phyloP scores from a whole-genome alignment of 441 rosid species.

The Gossypium davidsonii region DNA sequence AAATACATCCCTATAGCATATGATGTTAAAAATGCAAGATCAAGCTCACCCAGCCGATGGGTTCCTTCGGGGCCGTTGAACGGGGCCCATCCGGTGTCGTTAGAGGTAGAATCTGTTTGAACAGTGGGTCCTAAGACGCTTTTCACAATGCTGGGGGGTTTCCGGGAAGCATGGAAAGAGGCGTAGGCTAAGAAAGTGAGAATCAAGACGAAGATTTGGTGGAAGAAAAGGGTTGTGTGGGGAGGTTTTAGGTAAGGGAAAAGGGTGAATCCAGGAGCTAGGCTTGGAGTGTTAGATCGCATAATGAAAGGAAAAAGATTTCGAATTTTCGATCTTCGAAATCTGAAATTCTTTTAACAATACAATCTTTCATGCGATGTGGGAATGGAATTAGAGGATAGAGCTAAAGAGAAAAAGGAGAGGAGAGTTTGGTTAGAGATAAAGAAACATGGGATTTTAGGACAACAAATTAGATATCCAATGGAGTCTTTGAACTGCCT shows the following conservation, averaged over 20 bases:
- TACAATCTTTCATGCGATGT: background rate
- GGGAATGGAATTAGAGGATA: background rate
- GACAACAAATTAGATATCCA: background rate
- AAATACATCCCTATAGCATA: slow-evolving; percentile 83
- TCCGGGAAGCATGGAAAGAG: slow-evolving; percentile 90
- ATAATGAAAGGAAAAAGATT: slow-evolving; percentile 16
- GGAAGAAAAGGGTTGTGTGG: slow-evolving; percentile 53
- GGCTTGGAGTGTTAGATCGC: slow-evolving; percentile 27
- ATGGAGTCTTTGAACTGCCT: background rate
- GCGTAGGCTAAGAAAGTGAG: slow-evolving; percentile 83
- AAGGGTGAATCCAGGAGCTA: slow-evolving; percentile 46
- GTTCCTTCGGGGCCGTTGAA: slow-evolving; percentile 47
- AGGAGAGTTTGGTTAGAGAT: background rate
- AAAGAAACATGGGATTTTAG: slow-evolving; percentile 5
- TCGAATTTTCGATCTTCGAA: background rate
- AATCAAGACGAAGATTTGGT: slow-evolving; percentile 45
- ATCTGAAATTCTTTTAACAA: background rate
- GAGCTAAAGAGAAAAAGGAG: background rate
- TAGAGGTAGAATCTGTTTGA: slow-evolving; percentile 23
- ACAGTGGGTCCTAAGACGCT: slow-evolving; percentile 41
- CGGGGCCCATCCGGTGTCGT: slow-evolving; percentile 57
- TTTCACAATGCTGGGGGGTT: slow-evolving; percentile 91
- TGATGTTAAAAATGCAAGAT: slow-evolving; percentile 67
- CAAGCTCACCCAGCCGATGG: slow-evolving; percentile 81
- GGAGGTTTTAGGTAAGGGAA: slow-evolving; percentile 61